phyloP scores from a whole-genome alignment of 2,329 filamentous ascomycete species.

The Fusarium virguliforme region DNA sequence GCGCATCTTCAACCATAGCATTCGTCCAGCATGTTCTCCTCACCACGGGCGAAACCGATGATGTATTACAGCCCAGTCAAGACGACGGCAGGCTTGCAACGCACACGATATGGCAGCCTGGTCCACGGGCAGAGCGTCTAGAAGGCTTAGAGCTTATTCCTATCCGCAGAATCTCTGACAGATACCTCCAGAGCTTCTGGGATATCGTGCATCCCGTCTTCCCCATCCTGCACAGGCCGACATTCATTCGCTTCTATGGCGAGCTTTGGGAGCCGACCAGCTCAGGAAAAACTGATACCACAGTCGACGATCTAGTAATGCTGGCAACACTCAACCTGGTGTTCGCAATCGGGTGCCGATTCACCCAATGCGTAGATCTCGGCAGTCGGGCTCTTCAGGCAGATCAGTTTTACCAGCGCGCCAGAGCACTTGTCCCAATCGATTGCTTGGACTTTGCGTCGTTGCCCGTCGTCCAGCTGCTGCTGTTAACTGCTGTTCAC shows the following conservation, averaged over 20 bases:
- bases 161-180: constrained; percentile 2
- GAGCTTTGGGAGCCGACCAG: not conserved
- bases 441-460: constrained; percentile 2
- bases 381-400: not conserved
- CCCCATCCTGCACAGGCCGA: constrained; percentile 11
- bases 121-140: not conserved
- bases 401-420: constrained; percentile 9
- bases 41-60: not conserved
- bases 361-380: not conserved
- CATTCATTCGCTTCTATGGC: not conserved
- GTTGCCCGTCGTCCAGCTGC: not conserved
- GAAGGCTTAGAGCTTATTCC: not conserved
- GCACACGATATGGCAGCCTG: not conserved
- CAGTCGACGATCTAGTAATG: not conserved
- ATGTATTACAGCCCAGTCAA: not conserved
- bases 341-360: constrained; percentile 10
- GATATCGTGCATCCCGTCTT: constrained; percentile 5
- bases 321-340: constrained; percentile 6
- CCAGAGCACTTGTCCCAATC: constrained; percentile 6
- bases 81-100: not conserved
- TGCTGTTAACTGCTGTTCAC: constrained; percentile 9
- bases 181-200: constrained; percentile 6
- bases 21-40: not conserved
- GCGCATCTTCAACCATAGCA: not conserved
- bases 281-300: not conserved